Base-by-base conservation (phyloP, 345 rosid genomes). In the Brassica incana region DNA sequence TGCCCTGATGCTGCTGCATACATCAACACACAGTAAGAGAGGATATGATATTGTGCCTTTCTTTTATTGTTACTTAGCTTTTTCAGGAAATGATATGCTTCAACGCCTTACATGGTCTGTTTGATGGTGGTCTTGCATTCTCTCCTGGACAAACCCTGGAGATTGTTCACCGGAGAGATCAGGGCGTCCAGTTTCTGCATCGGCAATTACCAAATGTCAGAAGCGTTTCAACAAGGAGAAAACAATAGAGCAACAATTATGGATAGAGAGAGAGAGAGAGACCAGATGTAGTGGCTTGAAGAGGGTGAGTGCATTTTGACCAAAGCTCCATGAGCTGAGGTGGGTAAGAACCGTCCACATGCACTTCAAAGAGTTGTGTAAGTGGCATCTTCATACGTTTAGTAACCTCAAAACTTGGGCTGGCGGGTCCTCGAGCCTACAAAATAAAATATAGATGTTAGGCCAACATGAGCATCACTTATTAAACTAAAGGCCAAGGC, bases 381-480 rank as follows among this genome's bases (percentile, higher is more conserved):
- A 91, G 87, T 60, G 99, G 99, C 54, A 92, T 77, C 82, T 90
- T 87, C 90, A 88, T 87, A 16, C 87, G 91, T 70, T 83, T 81
- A 65, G 86, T 61, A 11, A 85, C 74, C 85, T 93, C 88, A 84
- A 52, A 78, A 7, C 69, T 54, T 65, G 84, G 72, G 76, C 85
- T 75, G 6, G 83, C 64, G 80, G 68, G 58, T 67, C 52, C 63
- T 62, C 67, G 84, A 77, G 80, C 85, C 92, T 90, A 84, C 43
- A 81, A 77, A 50, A 77, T 50, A 50, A 40, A 45, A 12, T 32
- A 11, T 8, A 72, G 58, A 60, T 60, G 62, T 27, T 52, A 76
- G 27, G 52, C 59, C 58, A 56, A 56, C 50, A 71, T 56, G 65
- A 66, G 69, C 72, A 65, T 76, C 40, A 64, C 15, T 74, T 36